Base-by-base conservation (phyloP, 805 yeast genomes). In the Priceomyces medius region DNA sequence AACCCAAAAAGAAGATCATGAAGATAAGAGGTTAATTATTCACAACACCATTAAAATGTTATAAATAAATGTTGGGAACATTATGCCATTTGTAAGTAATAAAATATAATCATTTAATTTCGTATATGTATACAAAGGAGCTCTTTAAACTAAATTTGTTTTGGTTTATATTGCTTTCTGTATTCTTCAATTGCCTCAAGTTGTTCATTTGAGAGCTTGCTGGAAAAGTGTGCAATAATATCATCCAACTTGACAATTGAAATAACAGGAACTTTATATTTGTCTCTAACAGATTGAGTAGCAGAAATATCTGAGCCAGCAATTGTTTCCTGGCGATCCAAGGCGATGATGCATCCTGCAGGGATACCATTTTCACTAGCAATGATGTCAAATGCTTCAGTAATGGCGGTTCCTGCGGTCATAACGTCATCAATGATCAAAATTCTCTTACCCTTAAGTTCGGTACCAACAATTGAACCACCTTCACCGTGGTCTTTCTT, bases 401-500 rank as follows among this genome's bases (percentile, higher is more conserved):
- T 85, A 61, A 90, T 89, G 37, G 99, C 98, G 44, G 98, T 93
- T 31, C 99, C 99, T 1, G 98, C 98, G 45, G 98, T 91, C 83
- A 91, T 90, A 32, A 93, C 97, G 57, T 91, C 99, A 64, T 93
- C 99, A 47, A 91, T 88, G 55, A 93, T 87, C 55, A 93, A 70
- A 18, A 91, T 79, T 46, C 76, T 76, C 63, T 90, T 85, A 37
- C 77, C 85, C 46, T 76, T 74, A 54, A 91, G 76, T 4, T 79
- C 64, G 35, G 85, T 80, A 27, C 99, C 99, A 31, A 93, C 98
- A 53, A 91, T 86, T 43, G 79, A 78, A 10, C 99, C 99, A 51
- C 98, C 99, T 70, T 91, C 99, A 42, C 99, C 99, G 60, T 91
- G 99, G 60, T 90, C 97, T 68, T 91, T 91, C 73, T 85, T 85